phyloP scores from a whole-genome alignment of 73 alveolate species.

The Uronychia binucleata region DNA sequence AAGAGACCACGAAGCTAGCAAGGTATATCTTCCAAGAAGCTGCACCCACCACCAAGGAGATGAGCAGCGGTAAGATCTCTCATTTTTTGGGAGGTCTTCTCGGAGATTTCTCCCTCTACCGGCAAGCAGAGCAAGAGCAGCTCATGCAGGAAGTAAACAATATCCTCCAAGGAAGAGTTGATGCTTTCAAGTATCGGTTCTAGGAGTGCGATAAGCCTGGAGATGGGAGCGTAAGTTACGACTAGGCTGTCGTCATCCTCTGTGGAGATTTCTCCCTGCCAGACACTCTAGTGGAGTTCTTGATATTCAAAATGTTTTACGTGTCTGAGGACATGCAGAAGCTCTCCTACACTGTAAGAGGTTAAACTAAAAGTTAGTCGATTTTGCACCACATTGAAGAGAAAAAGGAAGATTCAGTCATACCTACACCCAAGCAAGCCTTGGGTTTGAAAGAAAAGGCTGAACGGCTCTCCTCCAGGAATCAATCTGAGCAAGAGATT shows the following conservation, averaged over 20 bases:
- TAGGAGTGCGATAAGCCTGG: no score
- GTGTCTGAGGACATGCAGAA: neutral
- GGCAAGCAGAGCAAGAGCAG: neutral
- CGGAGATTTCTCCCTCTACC: neutral
- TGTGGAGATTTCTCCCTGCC: no score
- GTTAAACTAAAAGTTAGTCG: neutral
- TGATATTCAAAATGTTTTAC: neutral
- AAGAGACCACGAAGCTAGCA: neutral
- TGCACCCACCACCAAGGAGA: no score
- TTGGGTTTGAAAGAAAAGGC: no score
- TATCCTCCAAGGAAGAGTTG: no score
- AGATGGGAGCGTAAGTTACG: no score
- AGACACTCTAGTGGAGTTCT: neutral
- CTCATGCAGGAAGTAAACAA: no score
- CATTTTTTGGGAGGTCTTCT: neutral
- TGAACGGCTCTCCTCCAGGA: neutral
- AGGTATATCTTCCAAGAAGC: neutral
- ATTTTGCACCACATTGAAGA: neutral
- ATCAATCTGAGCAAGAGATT: neutral
- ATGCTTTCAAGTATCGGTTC: no score
- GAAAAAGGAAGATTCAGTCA: neutral
- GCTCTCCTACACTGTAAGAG: neutral
- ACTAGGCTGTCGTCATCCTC: no score
- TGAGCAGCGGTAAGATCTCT: neutral
- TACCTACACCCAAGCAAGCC: no score